These are phyloP conservation scores for Euryodendron excelsum DNA, from an alignment of 148 eudicot genomes.

Conservation along the genomic window DNA sequence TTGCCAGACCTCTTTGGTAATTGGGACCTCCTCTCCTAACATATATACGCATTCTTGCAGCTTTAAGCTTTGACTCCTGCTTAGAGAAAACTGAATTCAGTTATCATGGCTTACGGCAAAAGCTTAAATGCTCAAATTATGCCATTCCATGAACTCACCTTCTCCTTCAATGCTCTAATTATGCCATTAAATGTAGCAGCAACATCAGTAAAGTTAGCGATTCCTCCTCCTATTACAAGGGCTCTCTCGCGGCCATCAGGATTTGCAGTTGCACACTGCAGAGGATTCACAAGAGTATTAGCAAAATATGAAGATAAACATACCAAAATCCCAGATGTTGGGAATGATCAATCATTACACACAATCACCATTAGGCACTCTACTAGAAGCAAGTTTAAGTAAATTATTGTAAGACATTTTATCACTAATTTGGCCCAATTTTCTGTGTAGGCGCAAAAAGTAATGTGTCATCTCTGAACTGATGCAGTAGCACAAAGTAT, in stretches of 20 bases:
- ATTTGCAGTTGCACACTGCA: slow-evolving; percentile 93
- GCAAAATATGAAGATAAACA: neutral
- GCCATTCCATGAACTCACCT: slow-evolving; percentile 51
- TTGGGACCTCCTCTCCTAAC: slow-evolving; percentile 99
- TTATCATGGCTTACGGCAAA: neutral
- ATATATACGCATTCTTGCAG: slow-evolving; percentile 86
- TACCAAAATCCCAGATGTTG: neutral
- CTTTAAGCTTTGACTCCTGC: slow-evolving; percentile 82
- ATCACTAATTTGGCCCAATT: neutral
- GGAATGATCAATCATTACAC: neutral
- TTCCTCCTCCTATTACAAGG: slow-evolving; percentile 96
- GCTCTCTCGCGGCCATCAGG: slow-evolving; percentile 91
- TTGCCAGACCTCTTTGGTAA: slow-evolving; percentile 94
- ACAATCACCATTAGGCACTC: neutral
- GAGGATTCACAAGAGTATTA: slow-evolving; percentile 10
- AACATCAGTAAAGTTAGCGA: slow-evolving; percentile 96
- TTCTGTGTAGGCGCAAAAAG: neutral
- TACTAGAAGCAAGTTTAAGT: neutral
- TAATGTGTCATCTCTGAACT: neutral
- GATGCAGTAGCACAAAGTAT: neutral
- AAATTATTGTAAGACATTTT: neutral
- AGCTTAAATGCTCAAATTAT: slow-evolving; percentile 53
- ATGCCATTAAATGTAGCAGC: slow-evolving; percentile 90
- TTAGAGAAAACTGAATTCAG: neutral
- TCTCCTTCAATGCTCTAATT: slow-evolving; percentile 59